Evolutionary conservation across 208 protist species (phyloP).

Genomic region (Acanthamoeba triangularis): DNA sequence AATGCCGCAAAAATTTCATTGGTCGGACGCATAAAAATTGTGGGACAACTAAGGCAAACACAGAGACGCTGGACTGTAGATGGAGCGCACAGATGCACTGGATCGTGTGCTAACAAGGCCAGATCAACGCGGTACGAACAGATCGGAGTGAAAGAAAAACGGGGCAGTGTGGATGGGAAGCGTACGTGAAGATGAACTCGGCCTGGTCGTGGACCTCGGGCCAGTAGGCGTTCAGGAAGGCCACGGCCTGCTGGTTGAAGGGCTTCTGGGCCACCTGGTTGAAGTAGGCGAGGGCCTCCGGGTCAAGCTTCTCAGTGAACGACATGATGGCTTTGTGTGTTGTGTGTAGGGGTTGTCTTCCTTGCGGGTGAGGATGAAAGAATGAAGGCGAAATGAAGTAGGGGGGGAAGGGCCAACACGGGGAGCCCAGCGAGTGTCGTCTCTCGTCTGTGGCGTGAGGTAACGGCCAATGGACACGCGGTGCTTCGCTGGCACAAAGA

Average conservation of each 20-base stretch:
- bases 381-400: too few species aligned
- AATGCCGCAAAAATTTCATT: background rate
- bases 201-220: slow-evolving; percentile 79
- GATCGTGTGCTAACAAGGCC: background rate
- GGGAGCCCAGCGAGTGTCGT: too few species aligned
- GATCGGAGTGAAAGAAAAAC: background rate
- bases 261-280: slow-evolving; percentile 70
- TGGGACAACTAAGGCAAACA: background rate
- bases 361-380: background rate
- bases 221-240: slow-evolving; percentile 88
- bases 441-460: too few species aligned
- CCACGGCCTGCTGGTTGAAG: slow-evolving; percentile 87
- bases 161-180: background rate
- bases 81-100: background rate
- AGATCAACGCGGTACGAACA: background rate
- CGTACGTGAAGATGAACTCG: slow-evolving; percentile 87
- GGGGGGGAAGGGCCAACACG: too few species aligned
- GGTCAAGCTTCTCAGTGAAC: slow-evolving; percentile 85
- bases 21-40: background rate
- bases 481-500: too few species aligned
- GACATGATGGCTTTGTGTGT: slow-evolving; percentile 76
- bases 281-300: slow-evolving; percentile 83
- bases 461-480: too few species aligned
- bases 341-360: background rate
- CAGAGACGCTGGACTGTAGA: background rate